phyloP scores from a whole-genome alignment of 1,139 yeast species.

The Suhomyces atakaporum region DNA sequence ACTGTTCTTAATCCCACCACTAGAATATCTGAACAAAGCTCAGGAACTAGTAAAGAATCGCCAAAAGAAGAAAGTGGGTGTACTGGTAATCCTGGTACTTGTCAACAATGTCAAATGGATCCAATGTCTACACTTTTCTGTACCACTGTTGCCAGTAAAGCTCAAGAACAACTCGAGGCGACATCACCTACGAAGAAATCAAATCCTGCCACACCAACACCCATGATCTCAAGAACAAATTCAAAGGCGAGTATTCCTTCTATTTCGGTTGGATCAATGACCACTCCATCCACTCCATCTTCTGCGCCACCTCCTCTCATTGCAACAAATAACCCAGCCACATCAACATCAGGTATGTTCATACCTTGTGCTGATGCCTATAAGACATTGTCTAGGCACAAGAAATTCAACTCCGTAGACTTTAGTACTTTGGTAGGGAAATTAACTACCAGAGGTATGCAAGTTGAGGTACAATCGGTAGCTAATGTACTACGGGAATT shows the following conservation, averaged over 20 bases:
- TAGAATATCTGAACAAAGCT: slow-evolving; percentile 14
- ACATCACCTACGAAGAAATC: slow-evolving; percentile 6
- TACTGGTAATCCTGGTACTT: slow-evolving; percentile 87
- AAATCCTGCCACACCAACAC: slow-evolving; percentile 14
- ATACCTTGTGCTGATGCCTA: slow-evolving; percentile 90
- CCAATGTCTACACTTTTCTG: slow-evolving; percentile 90
- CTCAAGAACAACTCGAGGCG: slow-evolving; percentile 24
- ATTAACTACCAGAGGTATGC: slow-evolving; percentile 80
- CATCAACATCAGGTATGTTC: slow-evolving; percentile 48
- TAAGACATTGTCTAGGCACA: slow-evolving; percentile 78
- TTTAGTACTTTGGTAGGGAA: slow-evolving; percentile 73
- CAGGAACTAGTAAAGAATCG: slow-evolving; percentile 3
- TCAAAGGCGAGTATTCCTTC: slow-evolving; percentile 17
- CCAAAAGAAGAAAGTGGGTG: slow-evolving; percentile 46
- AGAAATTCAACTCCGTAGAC: slow-evolving; percentile 70
- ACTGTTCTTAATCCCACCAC: slow-evolving; percentile 34
- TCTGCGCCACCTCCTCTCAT: slow-evolving; percentile 23
- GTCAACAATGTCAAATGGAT: slow-evolving; percentile 79
- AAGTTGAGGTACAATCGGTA: slow-evolving; percentile 83
- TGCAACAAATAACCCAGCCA: slow-evolving; percentile 21
- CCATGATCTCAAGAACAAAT: slow-evolving; percentile 17
- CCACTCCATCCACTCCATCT: slow-evolving; percentile 26
- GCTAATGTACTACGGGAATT: slow-evolving; percentile 80
- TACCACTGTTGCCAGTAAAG: slow-evolving; percentile 73
- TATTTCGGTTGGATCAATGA: slow-evolving; percentile 17